phyloP scores from a whole-genome alignment of 2,329 filamentous ascomycete species.

The Torrubiella hemipterigena region DNA sequence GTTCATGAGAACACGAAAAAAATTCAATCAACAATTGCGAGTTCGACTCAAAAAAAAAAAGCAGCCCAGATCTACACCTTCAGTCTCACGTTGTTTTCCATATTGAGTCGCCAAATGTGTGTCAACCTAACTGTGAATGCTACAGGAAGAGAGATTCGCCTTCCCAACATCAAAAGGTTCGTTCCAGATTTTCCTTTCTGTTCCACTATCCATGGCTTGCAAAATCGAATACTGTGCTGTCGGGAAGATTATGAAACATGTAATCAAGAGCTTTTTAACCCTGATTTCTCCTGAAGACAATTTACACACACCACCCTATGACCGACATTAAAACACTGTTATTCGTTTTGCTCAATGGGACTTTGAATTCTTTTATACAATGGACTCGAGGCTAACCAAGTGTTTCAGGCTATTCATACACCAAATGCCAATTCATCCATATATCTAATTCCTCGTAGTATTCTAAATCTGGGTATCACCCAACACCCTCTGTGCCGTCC shows the following conservation, averaged over 20 bases:
- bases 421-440: slow-evolving; percentile 1
- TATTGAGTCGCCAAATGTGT: too few species aligned
- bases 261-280: slow-evolving; percentile 59
- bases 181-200: slow-evolving; percentile 16
- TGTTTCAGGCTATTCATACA: neutral
- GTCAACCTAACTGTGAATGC: too few species aligned
- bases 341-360: slow-evolving; percentile 5
- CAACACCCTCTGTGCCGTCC: slow-evolving; percentile 51
- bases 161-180: slow-evolving; percentile 27
- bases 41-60: neutral
- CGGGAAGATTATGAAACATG: slow-evolving; percentile 44
- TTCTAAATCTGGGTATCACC: slow-evolving; percentile 1
- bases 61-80: neutral
- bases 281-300: slow-evolving; percentile 49
- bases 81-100: slow-evolving; percentile 3
- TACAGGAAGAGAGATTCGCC: neutral
- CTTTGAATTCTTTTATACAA: slow-evolving; percentile 12
- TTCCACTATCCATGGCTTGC: slow-evolving; percentile 3
- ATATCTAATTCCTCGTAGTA: slow-evolving; percentile 1
- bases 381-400: slow-evolving; percentile 28
- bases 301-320: slow-evolving; percentile 46
- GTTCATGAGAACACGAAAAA: slow-evolving; percentile 17
- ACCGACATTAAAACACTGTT: slow-evolving; percentile 19
- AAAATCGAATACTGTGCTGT: too few species aligned
- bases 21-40: slow-evolving; percentile 12